These are phyloP conservation scores for Erythrobasidium hasegawianum DNA, from an alignment of 1,284 basidiomycete genomes.

Conservation along the genomic window DNA sequence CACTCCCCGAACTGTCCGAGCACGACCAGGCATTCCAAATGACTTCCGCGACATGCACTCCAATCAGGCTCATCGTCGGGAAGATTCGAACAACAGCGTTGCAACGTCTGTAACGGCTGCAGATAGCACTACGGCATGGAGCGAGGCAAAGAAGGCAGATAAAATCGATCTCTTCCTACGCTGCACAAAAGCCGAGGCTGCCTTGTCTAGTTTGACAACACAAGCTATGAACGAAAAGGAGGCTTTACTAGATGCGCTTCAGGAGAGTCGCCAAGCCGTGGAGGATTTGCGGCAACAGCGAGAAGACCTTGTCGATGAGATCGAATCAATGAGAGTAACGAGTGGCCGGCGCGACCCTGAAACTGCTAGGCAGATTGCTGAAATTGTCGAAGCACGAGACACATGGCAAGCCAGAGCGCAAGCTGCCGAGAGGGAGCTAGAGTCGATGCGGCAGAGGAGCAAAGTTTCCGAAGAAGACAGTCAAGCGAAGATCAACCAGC, in stretches of 20 bases:
- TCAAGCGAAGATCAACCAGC: not conserved
- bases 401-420: constrained; percentile 28
- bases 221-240: constrained; percentile 25
- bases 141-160: constrained; percentile 24
- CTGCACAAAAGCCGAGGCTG: constrained; percentile 26
- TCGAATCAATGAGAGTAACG: not conserved
- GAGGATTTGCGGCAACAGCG: constrained; percentile 23
- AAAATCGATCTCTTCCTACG: constrained; percentile 33
- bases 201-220: constrained; percentile 20
- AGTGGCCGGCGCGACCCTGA: constrained; percentile 10
- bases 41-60: constrained; percentile 15
- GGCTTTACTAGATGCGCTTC: constrained; percentile 28
- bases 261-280: constrained; percentile 15
- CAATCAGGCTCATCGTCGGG: not conserved
- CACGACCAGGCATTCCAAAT: constrained; percentile 6
- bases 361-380: constrained; percentile 14
- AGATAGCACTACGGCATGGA: not conserved
- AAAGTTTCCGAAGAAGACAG: not conserved
- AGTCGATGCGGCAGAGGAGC: not conserved
- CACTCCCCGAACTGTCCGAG: constrained; percentile 12
- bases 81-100: constrained; percentile 5
- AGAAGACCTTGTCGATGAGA: constrained; percentile 12
- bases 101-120: constrained; percentile 3
- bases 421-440: constrained; percentile 18
- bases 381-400: constrained; percentile 28